Evolutionary conservation across 805 yeast genomes (phyloP), one percentile per base, ranked within the genome.

Genomic region (Spathaspora passalidarum): DNA sequence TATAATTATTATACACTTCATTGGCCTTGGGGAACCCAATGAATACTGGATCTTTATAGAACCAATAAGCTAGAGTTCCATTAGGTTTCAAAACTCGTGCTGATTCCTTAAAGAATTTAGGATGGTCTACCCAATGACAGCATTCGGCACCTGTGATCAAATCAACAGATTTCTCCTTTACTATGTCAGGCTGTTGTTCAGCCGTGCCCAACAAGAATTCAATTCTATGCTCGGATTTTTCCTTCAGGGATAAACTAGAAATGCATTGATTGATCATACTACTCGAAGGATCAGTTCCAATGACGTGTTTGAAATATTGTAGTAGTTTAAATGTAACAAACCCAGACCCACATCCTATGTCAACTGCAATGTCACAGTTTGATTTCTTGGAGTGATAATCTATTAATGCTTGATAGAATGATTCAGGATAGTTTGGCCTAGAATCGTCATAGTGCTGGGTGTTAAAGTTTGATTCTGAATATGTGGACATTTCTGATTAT

Each of bases 281-380:
- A n/a, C 35, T 7, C 4, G 61, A 57, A 17, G 53, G 48, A 59
- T 87, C 96, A 1, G 81, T 67, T 1, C 92, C 95, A 21, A 81
- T 65, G 1, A 81, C 79, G 16, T 62, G 51, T n/a, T 69, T 59
- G 53, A 82, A 81, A 42, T 66, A 60, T 1, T 63, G 51, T 3
- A 73, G 53, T 32, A 84, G 57, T 36, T 80, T 79, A 47, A 75
- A 69, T 0, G 91, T 76, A 1, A 84, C 92, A 49, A 81, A 81
- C 0, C 95, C 95, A 0, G 94, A 79, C 0, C 96, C 96, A 61
- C 90, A 84, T 0, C 94, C 96, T 3, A 84, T 65, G 63, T 89
- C 96, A 10, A 87, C 59, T 2, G 81, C 77, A 5, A 40, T 20
- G 2, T 45, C 22, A 5, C 19, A 23, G 5, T 45, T 38, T 11